Conservation (phyloP, 129 eudicot species). For the Helianthus annuus region DNA sequence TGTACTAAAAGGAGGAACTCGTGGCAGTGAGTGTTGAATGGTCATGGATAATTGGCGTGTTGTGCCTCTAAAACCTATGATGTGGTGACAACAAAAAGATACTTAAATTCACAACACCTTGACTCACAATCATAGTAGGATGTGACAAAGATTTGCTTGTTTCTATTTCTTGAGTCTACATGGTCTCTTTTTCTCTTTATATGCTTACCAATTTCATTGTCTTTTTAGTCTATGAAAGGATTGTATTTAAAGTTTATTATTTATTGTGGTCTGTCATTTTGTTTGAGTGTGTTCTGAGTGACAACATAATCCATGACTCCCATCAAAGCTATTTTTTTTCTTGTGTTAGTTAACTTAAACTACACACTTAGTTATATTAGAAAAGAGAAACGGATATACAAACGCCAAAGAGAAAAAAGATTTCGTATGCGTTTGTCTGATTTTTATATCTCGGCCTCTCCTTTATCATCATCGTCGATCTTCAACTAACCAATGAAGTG, state of each 20-base stretch:
- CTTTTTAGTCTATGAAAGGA: conserved; percentile 13
- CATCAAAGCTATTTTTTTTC: too few relatives aligned
- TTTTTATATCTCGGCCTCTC: too few relatives aligned
- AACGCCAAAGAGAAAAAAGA: too few relatives aligned
- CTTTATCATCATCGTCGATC: too few relatives aligned
- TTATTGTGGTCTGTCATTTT: too few relatives aligned
- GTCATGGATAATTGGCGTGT: conserved; percentile 39
- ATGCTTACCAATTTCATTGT: conserved; percentile 26
- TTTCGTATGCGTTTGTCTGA: too few relatives aligned
- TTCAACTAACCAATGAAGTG: not conserved
- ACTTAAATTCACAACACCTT: conserved; percentile 28
- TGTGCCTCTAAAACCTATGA: conserved; percentile 33
- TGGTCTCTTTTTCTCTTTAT: conserved; percentile 33
- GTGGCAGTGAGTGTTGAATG: conserved; percentile 28
- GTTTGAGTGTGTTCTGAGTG: too few relatives aligned
- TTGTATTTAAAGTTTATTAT: too few relatives aligned
- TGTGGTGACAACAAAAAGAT: conserved; percentile 35
- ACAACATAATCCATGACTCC: too few relatives aligned
- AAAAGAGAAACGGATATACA: too few relatives aligned
- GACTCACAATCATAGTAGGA: conserved; percentile 39
- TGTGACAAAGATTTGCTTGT: conserved; percentile 40
- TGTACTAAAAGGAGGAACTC: conserved; percentile 38
- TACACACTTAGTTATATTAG: too few relatives aligned
- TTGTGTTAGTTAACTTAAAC: too few relatives aligned
- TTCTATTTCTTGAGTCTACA: conserved; percentile 40